A percentile compares a stretch with the other conserved stretches of the same genome.
Evolutionary conservation across 1,139 yeast genomes (phyloP).

Genomic region (Kodamaea ohmeri): DNA sequence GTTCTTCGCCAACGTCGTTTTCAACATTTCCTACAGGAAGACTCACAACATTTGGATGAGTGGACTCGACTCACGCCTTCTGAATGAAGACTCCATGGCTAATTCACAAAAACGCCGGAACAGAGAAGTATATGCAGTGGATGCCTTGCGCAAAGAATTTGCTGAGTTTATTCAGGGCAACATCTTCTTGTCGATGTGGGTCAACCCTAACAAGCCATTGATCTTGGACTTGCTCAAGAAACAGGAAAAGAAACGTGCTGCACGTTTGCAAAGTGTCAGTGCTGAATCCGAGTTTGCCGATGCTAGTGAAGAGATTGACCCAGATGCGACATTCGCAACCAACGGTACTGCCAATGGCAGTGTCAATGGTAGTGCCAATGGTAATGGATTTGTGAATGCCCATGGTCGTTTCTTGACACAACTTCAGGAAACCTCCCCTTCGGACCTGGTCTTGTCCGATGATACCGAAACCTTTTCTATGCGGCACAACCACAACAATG

Average conservation of each 20-base stretch:
- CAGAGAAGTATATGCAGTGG: constrained; percentile 7
- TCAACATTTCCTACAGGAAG: constrained; percentile 31
- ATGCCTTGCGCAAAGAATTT: constrained; percentile 17
- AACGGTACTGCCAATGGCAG: constrained; percentile 6
- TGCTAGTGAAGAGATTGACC: constrained; percentile 3
- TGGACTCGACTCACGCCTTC: constrained; percentile 24
- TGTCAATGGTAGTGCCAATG: constrained; percentile 4
- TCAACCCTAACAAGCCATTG: constrained; percentile 33
- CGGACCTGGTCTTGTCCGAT: constrained; percentile 10
- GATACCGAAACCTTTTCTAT: constrained; percentile 9
- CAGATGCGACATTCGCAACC: not conserved
- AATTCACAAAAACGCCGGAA: constrained; percentile 9
- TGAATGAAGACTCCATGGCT: constrained; percentile 16
- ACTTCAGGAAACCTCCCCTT: constrained; percentile 7
- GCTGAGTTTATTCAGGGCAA: constrained; percentile 35
- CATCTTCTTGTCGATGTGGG: constrained; percentile 32
- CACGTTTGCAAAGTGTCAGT: constrained; percentile 5
- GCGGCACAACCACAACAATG: constrained; percentile 14
- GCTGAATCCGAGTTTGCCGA: constrained; percentile 4
- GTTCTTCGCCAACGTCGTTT: constrained; percentile 23
- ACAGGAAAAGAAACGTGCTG: constrained; percentile 7
- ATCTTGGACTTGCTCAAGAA: constrained; percentile 16
- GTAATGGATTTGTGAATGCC: constrained; percentile 4
- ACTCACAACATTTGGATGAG: constrained; percentile 30
- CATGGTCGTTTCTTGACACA: constrained; percentile 8